Evolutionary conservation across 352 stramenopile species (phyloP).

Genomic region (Nannochloropsis limnetica): DNA sequence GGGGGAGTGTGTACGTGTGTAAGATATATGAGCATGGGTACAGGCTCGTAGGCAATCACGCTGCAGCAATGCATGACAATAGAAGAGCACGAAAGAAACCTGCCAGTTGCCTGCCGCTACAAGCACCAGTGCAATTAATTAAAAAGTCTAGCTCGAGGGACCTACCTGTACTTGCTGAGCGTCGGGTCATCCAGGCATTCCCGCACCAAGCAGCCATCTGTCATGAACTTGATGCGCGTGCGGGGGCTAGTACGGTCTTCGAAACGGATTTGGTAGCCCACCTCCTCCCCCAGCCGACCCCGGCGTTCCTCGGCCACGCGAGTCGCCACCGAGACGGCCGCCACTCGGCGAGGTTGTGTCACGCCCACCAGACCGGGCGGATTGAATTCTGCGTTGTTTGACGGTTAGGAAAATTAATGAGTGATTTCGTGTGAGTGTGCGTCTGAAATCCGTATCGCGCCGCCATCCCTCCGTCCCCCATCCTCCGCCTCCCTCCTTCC

Average conservation of each 20-base stretch:
- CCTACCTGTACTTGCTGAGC: constrained; percentile 81
- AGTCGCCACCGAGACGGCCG: constrained; percentile 91
- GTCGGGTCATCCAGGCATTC: constrained; percentile 92
- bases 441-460: not conserved
- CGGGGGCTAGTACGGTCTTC: constrained; percentile 72
- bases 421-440: not conserved
- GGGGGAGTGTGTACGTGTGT: not conserved
- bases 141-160: not conserved
- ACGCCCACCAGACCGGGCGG: constrained; percentile 63
- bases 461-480: not conserved
- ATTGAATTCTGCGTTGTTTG: not conserved
- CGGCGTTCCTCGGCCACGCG: constrained; percentile 98
- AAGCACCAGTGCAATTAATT: not conserved
- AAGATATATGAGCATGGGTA: not conserved
- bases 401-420: not conserved
- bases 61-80: too few relatives aligned
- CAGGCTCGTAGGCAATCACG: too few relatives aligned
- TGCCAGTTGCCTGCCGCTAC: not conserved
- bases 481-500: not conserved
- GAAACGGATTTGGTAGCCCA: constrained; percentile 99
- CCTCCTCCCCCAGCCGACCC: constrained; percentile 85
- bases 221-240: constrained; percentile 78
- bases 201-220: constrained; percentile 91
- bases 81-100: not conserved
- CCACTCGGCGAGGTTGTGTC: constrained; percentile 95